Evolutionary conservation across 2,329 filamentous ascomycete genomes (phyloP).

Genomic region (Cladophialophora exuberans): DNA sequence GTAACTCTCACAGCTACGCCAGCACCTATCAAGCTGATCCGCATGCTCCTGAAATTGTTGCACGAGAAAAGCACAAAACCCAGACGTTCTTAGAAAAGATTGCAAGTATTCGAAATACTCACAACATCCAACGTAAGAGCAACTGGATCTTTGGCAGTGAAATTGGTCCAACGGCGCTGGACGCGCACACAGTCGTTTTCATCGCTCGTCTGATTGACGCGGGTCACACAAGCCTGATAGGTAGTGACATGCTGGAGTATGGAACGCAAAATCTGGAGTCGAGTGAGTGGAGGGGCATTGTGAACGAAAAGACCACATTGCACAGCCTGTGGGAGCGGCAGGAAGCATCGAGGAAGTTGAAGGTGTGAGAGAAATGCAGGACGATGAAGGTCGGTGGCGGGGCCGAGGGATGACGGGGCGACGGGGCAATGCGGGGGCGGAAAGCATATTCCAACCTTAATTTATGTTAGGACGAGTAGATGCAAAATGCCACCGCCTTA

Average conservation of each 20-base stretch:
- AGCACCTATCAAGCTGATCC: background rate
- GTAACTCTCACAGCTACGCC: background rate
- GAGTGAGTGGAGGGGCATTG: background rate
- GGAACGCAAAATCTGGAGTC: background rate
- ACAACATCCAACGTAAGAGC: background rate
- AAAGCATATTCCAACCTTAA: too few species aligned
- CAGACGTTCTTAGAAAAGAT: conserved; percentile 2
- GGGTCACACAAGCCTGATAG: background rate
- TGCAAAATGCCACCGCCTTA: too few species aligned
- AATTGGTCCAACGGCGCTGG: conserved; percentile 11
- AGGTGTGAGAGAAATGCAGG: too few species aligned
- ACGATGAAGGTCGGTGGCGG: too few species aligned
- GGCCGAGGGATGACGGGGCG: too few species aligned
- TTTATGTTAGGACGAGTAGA: too few species aligned
- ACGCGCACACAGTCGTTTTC: conserved; percentile 14
- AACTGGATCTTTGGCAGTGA: conserved; percentile 13
- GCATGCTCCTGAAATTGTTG: background rate
- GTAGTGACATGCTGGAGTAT: background rate
- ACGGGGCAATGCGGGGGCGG: too few species aligned
- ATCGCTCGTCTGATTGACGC: conserved; percentile 12
- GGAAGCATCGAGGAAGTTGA: background rate
- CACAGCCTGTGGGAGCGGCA: conserved; percentile 3
- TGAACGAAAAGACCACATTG: background rate
- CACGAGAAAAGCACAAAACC: conserved; percentile 1
- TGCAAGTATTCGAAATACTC: background rate